These are phyloP conservation scores for Diutina scorzettiae DNA, from an alignment of 1,139 yeast species.

Conservation along the genomic window DNA sequence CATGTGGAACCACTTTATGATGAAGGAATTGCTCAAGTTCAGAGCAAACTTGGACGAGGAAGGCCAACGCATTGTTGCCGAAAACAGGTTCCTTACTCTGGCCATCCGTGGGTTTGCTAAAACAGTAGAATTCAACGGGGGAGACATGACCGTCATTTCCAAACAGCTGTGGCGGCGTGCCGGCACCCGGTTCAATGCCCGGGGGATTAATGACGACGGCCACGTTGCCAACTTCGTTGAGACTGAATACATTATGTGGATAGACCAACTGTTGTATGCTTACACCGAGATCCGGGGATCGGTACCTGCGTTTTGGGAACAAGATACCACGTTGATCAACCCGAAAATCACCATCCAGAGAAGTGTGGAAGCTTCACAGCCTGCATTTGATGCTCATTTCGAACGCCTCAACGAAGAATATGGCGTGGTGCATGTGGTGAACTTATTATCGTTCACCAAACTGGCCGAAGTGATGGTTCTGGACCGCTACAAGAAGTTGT, in stretches of 20 bases:
- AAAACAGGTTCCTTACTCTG: constrained; percentile 72
- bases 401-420: constrained; percentile 55
- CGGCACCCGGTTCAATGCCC: constrained; percentile 85
- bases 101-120: constrained; percentile 93
- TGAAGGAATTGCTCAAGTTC: constrained; percentile 69
- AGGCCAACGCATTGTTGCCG: constrained; percentile 50
- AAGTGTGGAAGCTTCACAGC: constrained; percentile 85
- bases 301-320: constrained; percentile 97
- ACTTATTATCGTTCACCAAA: constrained; percentile 63
- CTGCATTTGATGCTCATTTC: constrained; percentile 78
- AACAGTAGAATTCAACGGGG: constrained; percentile 42
- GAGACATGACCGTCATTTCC: constrained; percentile 62
- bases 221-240: constrained; percentile 95
- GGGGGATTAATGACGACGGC: constrained; percentile 95
- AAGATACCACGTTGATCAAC: constrained; percentile 72
- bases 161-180: constrained; percentile 94
- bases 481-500: constrained; percentile 51
- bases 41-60: constrained; percentile 55
- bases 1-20: constrained; percentile 95
- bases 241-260: constrained; percentile 43
- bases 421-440: constrained; percentile 80
- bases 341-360: constrained; percentile 84
- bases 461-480: constrained; percentile 67
- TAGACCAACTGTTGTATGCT: constrained; percentile 44
- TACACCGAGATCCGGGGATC: constrained; percentile 88